Base-by-base conservation (phyloP, 2,329 filamentous ascomycete genomes). In the Truncatella angustata region DNA sequence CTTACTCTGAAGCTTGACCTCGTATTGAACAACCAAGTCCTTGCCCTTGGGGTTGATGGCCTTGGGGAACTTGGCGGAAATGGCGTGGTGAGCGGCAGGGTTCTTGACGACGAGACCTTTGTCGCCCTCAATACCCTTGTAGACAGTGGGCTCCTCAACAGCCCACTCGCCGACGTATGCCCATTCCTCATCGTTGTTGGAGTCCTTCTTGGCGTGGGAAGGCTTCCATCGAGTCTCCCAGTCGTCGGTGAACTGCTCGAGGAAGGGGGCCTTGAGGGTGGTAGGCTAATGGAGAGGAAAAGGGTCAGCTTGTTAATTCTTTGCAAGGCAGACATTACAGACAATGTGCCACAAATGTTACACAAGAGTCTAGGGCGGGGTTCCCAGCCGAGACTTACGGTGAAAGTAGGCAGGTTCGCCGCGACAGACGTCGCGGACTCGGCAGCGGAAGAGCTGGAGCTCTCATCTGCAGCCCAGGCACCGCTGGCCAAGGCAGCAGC, bases 81-180 rank as follows among this genome's bases (percentile, higher is more conserved):
- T 99, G 79, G 94, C 94, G 76, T 99, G 94, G 78, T 99, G 94
- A 65, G 94, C 94, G 61, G 94, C 94, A 60, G 90, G 83, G 79
- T 97, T 96, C 87, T 99, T 99, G 74, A 97, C 85, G 58, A 99
- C 93, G 63, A 99, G 85, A 74, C 93, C 94, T 80, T 95, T 95
- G 77, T 97, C 93, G 58, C 90, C 91, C 66, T 91, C 87, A 64
- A 97, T 94, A 64, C 91, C 94, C 80, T 94, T 95, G 73, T 89
- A 87, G 66, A 94, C 85, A 56, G 77, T 77, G 50, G 94, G 94
- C 82, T 97, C 94, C 79, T 99, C 94, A 56, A 97, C 94, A 47
- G 91, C 77, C 94, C 94, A 99, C 73, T 91, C 90, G 73, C 94
- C 94, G 58, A 97, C 85, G 72, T 96, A 99, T 51, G 92, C 91